phyloP scores from a whole-genome alignment of 108 stramenopile species.

The Schizochytrium sp. region DNA sequence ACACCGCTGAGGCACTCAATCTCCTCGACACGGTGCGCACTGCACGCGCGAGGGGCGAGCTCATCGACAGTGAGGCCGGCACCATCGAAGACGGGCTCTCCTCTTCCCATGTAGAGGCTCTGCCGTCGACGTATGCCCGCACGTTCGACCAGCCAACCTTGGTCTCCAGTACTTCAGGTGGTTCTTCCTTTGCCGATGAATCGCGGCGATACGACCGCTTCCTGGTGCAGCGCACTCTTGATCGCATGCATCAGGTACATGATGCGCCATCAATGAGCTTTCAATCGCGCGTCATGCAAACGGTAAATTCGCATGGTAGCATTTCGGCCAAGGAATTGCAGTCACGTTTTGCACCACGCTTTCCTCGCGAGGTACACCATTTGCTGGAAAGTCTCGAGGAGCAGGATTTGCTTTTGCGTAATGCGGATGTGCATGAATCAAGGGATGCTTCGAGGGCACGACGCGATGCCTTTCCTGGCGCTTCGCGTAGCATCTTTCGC shows the following conservation, averaged over 20 bases:
- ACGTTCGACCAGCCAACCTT: too few species aligned
- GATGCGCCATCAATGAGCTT: background rate
- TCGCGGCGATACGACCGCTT: background rate
- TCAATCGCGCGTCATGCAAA: background rate
- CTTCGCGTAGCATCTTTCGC: background rate
- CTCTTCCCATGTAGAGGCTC: too few species aligned
- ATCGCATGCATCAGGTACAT: background rate
- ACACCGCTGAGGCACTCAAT: background rate
- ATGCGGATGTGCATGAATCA: background rate
- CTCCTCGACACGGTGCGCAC: background rate
- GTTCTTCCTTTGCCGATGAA: background rate
- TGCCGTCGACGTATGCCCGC: too few species aligned
- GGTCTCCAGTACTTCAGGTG: background rate
- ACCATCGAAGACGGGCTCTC: too few species aligned
- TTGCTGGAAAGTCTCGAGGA: background rate
- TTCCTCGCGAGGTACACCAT: background rate
- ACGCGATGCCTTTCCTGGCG: background rate
- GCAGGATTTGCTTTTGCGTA: background rate
- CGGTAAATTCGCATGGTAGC: background rate
- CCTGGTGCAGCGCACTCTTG: background rate
- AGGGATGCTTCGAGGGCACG: too few species aligned
- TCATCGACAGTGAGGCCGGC: too few species aligned
- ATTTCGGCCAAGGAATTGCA: background rate
- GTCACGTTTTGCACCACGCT: background rate
- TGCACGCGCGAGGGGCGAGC: background rate